phyloP scores from a whole-genome alignment of 169 alveolate species.

The Perkinsus chesapeaki region DNA sequence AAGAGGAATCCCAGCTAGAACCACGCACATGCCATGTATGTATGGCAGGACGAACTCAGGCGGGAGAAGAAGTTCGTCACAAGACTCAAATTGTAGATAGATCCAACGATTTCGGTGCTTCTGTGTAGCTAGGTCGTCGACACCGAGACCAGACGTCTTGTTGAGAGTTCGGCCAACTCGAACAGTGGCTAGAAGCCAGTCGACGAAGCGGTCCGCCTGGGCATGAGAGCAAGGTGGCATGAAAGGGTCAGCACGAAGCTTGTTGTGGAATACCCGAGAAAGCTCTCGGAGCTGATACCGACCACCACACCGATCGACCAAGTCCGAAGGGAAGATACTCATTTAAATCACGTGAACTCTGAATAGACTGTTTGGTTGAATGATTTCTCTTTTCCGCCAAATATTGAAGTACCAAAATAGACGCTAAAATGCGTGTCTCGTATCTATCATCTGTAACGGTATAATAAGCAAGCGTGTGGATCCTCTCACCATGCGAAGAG shows the following conservation, averaged over 20 bases:
- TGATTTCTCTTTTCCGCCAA: too few relatives aligned
- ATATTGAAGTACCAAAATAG: too few relatives aligned
- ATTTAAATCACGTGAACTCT: not conserved
- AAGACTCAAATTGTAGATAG: not conserved
- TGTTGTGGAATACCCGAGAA: not conserved
- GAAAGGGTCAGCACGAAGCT: not conserved
- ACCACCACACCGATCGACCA: not conserved
- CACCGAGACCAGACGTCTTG: not conserved
- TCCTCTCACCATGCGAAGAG: too few relatives aligned
- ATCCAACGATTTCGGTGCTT: not conserved
- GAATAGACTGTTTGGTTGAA: too few relatives aligned
- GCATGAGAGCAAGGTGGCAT: not conserved
- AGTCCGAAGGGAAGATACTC: not conserved
- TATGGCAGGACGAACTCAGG: not conserved
- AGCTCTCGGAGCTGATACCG: not conserved
- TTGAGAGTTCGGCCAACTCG: not conserved
- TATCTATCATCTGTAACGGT: too few relatives aligned
- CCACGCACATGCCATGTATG: not conserved
- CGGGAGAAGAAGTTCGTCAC: not conserved
- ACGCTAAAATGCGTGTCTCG: too few relatives aligned
- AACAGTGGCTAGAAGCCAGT: not conserved
- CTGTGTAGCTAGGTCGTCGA: not conserved
- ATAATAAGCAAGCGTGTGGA: too few relatives aligned
- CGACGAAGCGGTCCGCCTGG: not conserved
- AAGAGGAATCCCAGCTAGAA: not conserved